Evolutionary conservation across 2,329 filamentous ascomycete species (phyloP), one percentile per base, ranked within the genome.

Genomic region (Fusarium penzigii): DNA sequence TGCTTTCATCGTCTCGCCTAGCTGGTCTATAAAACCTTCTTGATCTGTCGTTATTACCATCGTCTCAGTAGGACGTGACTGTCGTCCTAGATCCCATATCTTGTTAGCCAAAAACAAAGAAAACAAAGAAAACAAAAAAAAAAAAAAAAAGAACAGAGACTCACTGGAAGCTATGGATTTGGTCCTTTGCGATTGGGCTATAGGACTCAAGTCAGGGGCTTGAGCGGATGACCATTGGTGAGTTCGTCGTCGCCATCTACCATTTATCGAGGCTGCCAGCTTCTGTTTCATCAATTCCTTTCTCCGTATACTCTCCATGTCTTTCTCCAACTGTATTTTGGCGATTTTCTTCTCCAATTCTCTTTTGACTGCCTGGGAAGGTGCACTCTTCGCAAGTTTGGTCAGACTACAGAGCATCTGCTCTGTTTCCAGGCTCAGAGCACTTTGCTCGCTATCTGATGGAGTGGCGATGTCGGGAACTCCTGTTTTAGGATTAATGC

Each of bases 401-500:
- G 65, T 60, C n/a, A 75, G 63, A 2, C 62, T 55, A 5, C 61
- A 58, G 14, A 77, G 63, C 34, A 62, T 70, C 40, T 65, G 60
- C 34, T 68, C 68, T 7, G 65, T 66, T 20, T 70, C 65, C 14
- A 63, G 43, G 58, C 69, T 63, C 42, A 63, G 43, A 5, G 65
- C 68, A 51, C 73, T 75, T 29, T 72, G 70, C 1, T 76, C 78
- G 53, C 76, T 80, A 13, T 73, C 71, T 3, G 78, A 78, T 8
- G 78, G 77, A 5, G 78, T 81, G 38, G 82, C 68, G 13, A 78
- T 66, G 51, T 83, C 77, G 44, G 78, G 75, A 55, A 77, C 70
- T 6, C 83, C 80, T 1, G 83, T 84, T 40, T 74, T 69, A 0
- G 82, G 82, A 59, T 85, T 84, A 48, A 80, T 72, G 4, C 82